Conservation (phyloP, 2,329 filamentous ascomycete species). For the Colletotrichum limetticola region DNA sequence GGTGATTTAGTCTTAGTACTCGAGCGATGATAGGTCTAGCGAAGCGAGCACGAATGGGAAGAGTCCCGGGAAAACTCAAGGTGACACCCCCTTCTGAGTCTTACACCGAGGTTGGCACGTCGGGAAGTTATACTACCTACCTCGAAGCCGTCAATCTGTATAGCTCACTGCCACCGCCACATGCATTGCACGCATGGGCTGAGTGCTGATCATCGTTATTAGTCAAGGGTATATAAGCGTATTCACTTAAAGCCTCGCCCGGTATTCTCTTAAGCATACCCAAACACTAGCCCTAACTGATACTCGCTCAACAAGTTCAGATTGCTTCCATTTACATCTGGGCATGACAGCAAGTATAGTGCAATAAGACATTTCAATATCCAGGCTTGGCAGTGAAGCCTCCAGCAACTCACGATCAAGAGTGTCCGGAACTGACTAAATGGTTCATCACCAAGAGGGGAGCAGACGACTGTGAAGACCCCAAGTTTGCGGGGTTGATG, state of each 20-base stretch:
- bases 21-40: conserved; percentile 19
- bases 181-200: conserved; percentile 2
- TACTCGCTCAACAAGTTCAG: neutral
- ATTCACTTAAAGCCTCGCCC: neutral
- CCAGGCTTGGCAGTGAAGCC: neutral
- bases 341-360: neutral
- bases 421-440: neutral
- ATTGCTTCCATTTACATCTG: neutral
- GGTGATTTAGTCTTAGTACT: conserved; percentile 10
- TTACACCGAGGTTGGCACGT: neutral
- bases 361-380: neutral
- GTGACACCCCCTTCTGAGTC: conserved; percentile 1
- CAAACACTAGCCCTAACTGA: neutral
- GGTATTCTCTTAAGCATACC: neutral
- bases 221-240: neutral
- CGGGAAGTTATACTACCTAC: neutral
- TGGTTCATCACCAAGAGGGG: neutral
- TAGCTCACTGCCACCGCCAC: conserved; percentile 31
- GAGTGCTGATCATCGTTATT: neutral
- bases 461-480: neutral
- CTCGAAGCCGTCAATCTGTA: neutral
- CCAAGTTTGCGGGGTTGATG: neutral
- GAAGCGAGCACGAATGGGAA: conserved; percentile 26
- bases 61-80: neutral
- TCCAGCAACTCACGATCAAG: neutral